phyloP scores from a whole-genome alignment of 345 rosid species.

The Brassica cretica region DNA sequence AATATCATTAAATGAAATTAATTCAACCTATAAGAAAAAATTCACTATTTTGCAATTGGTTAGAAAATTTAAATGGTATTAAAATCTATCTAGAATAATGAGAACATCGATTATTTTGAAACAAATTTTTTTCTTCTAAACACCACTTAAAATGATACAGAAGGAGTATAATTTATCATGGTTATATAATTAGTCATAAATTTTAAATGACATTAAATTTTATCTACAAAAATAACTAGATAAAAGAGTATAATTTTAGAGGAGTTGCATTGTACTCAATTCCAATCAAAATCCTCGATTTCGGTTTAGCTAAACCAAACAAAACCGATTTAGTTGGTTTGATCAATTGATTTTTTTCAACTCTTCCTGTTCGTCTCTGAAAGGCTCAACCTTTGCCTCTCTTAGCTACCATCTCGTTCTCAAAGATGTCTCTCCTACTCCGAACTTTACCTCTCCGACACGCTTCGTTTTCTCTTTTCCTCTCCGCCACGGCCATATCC shows the following conservation, averaged over 20 bases:
- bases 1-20: too few species aligned
- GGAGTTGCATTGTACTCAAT: background rate
- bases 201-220: too few species aligned
- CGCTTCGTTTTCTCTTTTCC: slow-evolving; percentile 46
- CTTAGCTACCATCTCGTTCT: background rate
- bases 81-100: too few species aligned
- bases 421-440: slow-evolving; percentile 50
- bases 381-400: slow-evolving; percentile 25
- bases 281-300: background rate
- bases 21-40: too few species aligned
- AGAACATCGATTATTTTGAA: too few species aligned
- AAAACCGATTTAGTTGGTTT: slow-evolving; percentile 13
- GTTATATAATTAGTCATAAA: too few species aligned
- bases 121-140: too few species aligned
- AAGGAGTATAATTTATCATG: background rate
- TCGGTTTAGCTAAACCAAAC: slow-evolving; percentile 24
- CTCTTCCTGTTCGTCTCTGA: background rate
- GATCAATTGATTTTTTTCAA: background rate
- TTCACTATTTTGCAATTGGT: too few species aligned
- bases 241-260: background rate
- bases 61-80: too few species aligned
- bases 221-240: too few species aligned
- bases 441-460: slow-evolving; percentile 41
- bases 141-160: too few species aligned
- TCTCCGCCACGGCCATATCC: slow-evolving; percentile 37